phyloP scores from a whole-genome alignment of 2,329 filamentous ascomycete genomes.

The Helotiales sp. region DNA sequence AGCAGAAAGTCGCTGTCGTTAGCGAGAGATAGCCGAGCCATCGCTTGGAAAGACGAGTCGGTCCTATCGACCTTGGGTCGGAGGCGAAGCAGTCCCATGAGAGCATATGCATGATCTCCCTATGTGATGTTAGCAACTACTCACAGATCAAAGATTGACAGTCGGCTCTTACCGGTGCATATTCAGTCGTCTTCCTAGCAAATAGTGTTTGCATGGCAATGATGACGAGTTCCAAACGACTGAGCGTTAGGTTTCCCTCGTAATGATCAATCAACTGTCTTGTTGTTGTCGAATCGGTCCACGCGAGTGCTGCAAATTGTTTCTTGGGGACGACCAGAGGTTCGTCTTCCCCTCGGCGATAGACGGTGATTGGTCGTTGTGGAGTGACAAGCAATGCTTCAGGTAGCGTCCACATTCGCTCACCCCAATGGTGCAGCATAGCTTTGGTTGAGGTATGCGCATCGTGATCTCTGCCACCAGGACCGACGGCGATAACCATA shows the following conservation, averaged over 20 bases:
- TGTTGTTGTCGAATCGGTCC: conserved; percentile 9
- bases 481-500: conserved; percentile 13
- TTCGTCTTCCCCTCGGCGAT: not conserved
- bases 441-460: not conserved
- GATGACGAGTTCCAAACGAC: conserved; percentile 30
- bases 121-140: not conserved
- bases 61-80: conserved; percentile 25
- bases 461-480: not conserved
- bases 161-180: not conserved
- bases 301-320: conserved; percentile 8
- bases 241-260: conserved; percentile 27
- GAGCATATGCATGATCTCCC: conserved; percentile 34
- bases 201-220: conserved; percentile 30
- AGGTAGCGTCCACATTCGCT: conserved; percentile 19
- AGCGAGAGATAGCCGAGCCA: conserved; percentile 34
- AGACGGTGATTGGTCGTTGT: not conserved
- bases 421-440: conserved; percentile 6
- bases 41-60: conserved; percentile 34
- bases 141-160: not conserved
- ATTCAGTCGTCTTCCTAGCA: conserved; percentile 10
- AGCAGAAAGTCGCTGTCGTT: conserved; percentile 36
- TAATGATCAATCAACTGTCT: conserved; percentile 33
- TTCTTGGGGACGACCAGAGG: not conserved
- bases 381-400: conserved; percentile 11
- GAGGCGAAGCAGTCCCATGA: conserved; percentile 33